Conservation (phyloP, 1,284 basidiomycete species). For the Cryptococcus sp. region DNA sequence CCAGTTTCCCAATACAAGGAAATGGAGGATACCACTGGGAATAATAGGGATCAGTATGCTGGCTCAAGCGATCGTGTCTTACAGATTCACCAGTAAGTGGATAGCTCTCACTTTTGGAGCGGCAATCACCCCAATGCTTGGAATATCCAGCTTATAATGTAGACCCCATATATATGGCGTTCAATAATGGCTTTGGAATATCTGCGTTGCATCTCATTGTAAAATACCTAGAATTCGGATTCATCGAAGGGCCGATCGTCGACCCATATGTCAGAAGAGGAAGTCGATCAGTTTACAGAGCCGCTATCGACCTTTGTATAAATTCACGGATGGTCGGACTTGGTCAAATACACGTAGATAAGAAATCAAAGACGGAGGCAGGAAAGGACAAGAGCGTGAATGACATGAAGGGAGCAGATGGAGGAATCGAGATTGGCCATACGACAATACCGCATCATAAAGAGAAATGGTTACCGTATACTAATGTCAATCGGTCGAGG, state of each 20-base stretch:
- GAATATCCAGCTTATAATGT: not conserved
- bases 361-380: not conserved
- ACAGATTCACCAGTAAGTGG: slow-evolving; percentile 16
- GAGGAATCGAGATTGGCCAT: not conserved
- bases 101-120: not conserved
- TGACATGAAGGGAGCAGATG: not conserved
- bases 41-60: slow-evolving; percentile 18
- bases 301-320: slow-evolving; percentile 26
- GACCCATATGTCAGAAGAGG: slow-evolving; percentile 30
- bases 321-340: slow-evolving; percentile 38
- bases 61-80: slow-evolving; percentile 13
- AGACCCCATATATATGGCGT: slow-evolving; percentile 30
- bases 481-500: slow-evolving; percentile 14
- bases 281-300: slow-evolving; percentile 10
- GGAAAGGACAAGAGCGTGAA: not conserved
- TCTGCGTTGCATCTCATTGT: slow-evolving; percentile 24
- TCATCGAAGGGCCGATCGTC: slow-evolving; percentile 20
- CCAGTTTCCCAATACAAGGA: slow-evolving; percentile 16
- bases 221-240: slow-evolving; percentile 33
- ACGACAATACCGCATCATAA: slow-evolving; percentile 2
- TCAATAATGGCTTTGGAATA: slow-evolving; percentile 31
- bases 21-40: slow-evolving; percentile 16
- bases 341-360: slow-evolving; percentile 14
- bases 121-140: not conserved
- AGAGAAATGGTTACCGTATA: slow-evolving; percentile 15